A percentile compares a stretch with the other conserved stretches of the same genome.
These are phyloP conservation scores for Echinochloa phyllopogon DNA, from an alignment of 176 grass and related monocot genomes.

Conservation along the genomic window DNA sequence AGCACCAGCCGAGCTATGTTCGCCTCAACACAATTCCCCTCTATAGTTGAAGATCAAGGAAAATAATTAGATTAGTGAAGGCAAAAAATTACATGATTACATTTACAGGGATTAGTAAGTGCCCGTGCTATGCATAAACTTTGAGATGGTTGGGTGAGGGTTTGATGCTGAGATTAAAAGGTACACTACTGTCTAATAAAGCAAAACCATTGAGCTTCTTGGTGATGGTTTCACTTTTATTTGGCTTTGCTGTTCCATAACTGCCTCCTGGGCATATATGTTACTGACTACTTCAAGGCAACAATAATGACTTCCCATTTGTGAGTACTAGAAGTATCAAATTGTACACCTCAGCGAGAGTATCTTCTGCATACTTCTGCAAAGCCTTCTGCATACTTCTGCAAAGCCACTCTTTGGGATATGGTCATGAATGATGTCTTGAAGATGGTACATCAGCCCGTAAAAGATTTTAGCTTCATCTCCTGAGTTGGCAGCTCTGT, in stretches of 20 bases:
- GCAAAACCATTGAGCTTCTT: conserved; percentile 23
- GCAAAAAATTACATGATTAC: conserved; percentile 55
- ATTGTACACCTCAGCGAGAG: conserved; percentile 18
- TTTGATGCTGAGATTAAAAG: background rate
- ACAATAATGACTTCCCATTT: background rate
- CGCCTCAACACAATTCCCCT: background rate
- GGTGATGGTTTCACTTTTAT: conserved; percentile 24
- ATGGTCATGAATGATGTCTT: conserved; percentile 26
- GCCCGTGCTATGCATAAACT: background rate
- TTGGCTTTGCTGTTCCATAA: conserved; percentile 4
- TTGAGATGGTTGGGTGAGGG: background rate
- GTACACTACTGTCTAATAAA: conserved; percentile 2
- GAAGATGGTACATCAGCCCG: background rate
- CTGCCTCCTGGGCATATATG: background rate
- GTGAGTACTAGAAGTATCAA: background rate
- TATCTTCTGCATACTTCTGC: conserved; percentile 10
- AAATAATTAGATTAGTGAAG: conserved; percentile 23
- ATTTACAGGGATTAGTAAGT: conserved; percentile 40
- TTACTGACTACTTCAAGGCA: conserved; percentile 28
- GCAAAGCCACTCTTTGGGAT: conserved; percentile 1
- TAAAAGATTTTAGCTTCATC: conserved; percentile 43
- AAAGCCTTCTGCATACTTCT: conserved; percentile 16
- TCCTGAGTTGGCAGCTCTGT: conserved; percentile 13
- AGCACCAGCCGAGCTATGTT: background rate
- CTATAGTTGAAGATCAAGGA: conserved; percentile 12